Percentiles rank a stretch among this genome's conserved stretches.
Evolutionary conservation across 768 basidiomycete genomes (phyloP).

Genomic region (Pleurotus djamor): DNA sequence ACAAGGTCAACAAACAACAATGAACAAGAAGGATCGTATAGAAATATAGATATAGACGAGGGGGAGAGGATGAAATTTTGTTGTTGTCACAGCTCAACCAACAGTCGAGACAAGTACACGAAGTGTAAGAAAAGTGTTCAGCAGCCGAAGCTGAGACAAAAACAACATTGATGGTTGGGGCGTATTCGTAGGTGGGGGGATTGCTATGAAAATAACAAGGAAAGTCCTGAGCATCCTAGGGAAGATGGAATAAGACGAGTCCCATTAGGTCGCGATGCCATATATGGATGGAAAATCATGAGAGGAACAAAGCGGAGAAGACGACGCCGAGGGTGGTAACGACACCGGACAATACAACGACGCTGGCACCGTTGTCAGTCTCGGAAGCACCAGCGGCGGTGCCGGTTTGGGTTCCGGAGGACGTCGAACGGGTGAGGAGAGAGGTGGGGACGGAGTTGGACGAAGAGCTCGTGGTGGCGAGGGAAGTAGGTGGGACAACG

Average conservation of each 20-base stretch:
- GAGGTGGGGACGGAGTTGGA: neutral
- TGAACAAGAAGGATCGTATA: too few relatives aligned
- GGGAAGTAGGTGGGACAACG: neutral
- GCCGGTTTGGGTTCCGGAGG: neutral
- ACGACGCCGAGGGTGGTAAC: conserved; percentile 15
- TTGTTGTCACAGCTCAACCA: too few relatives aligned
- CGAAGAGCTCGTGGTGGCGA: neutral
- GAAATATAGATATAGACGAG: too few relatives aligned
- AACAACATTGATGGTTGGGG: neutral
- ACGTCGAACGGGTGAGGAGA: neutral
- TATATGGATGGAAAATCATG: conserved; percentile 6
- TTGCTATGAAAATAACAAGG: neutral
- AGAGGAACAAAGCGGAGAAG: conserved; percentile 18
- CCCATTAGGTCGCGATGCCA: neutral
- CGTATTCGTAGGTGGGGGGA: neutral
- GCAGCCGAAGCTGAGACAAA: neutral
- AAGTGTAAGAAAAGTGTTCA: neutral
- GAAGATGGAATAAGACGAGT: neutral
- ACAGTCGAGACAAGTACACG: neutral
- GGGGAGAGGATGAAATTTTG: too few relatives aligned
- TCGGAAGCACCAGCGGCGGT: conserved; percentile 7
- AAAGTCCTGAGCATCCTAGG: neutral
- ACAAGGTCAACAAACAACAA: too few relatives aligned
- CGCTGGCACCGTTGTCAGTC: conserved; percentile 14
- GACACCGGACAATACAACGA: conserved; percentile 19